Conservation (phyloP, 2,329 filamentous ascomycete genomes). For the Clarireedia paspali region DNA sequence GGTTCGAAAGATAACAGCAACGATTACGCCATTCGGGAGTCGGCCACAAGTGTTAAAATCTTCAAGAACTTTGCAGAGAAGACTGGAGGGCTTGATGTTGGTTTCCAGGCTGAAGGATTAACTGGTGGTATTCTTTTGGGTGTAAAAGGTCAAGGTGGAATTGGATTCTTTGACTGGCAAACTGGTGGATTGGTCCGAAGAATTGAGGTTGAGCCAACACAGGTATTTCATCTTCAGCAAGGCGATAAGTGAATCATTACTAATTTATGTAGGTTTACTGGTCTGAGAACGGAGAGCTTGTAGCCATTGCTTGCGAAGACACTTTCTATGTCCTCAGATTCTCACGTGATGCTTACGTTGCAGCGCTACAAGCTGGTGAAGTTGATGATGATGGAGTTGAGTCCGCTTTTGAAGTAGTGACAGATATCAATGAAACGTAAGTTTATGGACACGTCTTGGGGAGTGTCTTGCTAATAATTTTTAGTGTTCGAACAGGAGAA, state of each 20-base stretch:
- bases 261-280: slow-evolving; percentile 65
- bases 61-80: slow-evolving; percentile 98
- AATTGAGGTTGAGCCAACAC: slow-evolving; percentile 70
- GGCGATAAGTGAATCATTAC: background rate
- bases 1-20: slow-evolving; percentile 96
- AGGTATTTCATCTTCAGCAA: slow-evolving; percentile 15
- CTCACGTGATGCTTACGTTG: slow-evolving; percentile 79
- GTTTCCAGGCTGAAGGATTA: slow-evolving; percentile 88
- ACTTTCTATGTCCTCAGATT: slow-evolving; percentile 91
- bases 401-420: slow-evolving; percentile 91
- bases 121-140: slow-evolving; percentile 84
- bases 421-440: slow-evolving; percentile 85
- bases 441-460: slow-evolving; percentile 16
- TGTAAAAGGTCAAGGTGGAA: slow-evolving; percentile 88
- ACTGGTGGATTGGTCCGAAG: slow-evolving; percentile 81
- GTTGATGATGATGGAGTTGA: slow-evolving; percentile 85
- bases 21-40: slow-evolving; percentile 96
- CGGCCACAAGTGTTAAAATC: slow-evolving; percentile 86
- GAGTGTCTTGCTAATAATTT: slow-evolving; percentile 17
- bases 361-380: slow-evolving; percentile 72
- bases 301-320: slow-evolving; percentile 88
- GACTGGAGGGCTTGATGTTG: slow-evolving; percentile 79
- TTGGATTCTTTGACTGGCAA: slow-evolving; percentile 96
- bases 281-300: slow-evolving; percentile 93
- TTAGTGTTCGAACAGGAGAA: slow-evolving; percentile 80